phyloP scores from a whole-genome alignment of 768 basidiomycete species.

The Boletus subparvulus region DNA sequence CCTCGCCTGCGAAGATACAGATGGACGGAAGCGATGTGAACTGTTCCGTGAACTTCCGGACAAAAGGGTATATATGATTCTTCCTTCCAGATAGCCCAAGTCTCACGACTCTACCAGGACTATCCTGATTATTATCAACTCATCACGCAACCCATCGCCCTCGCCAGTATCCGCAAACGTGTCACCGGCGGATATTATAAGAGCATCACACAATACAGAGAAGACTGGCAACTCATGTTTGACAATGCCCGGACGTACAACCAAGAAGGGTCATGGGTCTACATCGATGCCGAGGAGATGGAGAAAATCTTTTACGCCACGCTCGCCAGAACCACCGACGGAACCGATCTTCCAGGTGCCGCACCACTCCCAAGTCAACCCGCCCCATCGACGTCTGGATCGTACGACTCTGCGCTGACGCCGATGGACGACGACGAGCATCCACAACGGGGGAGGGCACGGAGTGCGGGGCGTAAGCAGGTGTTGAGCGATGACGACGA shows the following conservation, averaged over 20 bases:
- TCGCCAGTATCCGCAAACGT: constrained; percentile 83
- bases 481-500: constrained; percentile 68
- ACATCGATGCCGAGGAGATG: constrained; percentile 92
- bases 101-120: constrained; percentile 46
- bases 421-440: constrained; percentile 83
- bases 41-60: constrained; percentile 88
- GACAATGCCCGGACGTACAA: constrained; percentile 93
- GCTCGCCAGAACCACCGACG: constrained; percentile 61
- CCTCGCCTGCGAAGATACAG: constrained; percentile 64
- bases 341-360: constrained; percentile 76
- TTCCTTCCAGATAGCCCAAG: neutral
- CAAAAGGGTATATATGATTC: constrained; percentile 50
- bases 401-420: constrained; percentile 66
- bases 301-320: constrained; percentile 80
- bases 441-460: constrained; percentile 52
- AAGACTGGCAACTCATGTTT: constrained; percentile 91
- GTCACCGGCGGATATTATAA: constrained; percentile 67
- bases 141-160: constrained; percentile 84
- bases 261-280: constrained; percentile 93
- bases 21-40: constrained; percentile 78
- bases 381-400: constrained; percentile 40
- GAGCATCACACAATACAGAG: constrained; percentile 64
- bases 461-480: constrained; percentile 65
- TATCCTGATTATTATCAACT: constrained; percentile 93
- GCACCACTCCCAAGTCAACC: constrained; percentile 36